Percentiles rank a stretch among this genome's conserved stretches.
Conservation (phyloP, 108 stramenopile genomes). For the Pseudonitzschia delicatissima region DNA sequence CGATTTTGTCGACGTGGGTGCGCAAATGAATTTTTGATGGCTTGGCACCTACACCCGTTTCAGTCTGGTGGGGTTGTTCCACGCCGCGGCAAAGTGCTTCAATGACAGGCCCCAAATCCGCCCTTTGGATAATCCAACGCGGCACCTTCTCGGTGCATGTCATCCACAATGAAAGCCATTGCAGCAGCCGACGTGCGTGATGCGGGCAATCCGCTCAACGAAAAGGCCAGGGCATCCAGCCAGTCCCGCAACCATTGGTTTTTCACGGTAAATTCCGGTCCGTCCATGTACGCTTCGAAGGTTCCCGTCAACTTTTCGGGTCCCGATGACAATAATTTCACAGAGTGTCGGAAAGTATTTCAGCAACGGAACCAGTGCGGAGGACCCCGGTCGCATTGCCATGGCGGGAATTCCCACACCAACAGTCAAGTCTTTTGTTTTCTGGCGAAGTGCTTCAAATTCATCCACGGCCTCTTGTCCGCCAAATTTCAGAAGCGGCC, state of each 20-base stretch:
- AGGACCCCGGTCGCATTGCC: constrained; percentile 76
- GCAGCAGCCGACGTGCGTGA: constrained; percentile 84
- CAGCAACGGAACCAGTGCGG: constrained; percentile 62
- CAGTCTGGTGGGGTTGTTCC: constrained; percentile 40
- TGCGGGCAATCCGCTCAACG: constrained; percentile 83
- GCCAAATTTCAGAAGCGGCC: constrained; percentile 66
- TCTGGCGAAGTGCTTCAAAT: constrained; percentile 57
- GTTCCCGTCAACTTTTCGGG: constrained; percentile 63
- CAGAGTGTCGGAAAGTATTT: constrained; percentile 65
- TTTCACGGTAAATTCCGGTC: constrained; percentile 67
- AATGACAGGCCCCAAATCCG: constrained; percentile 74
- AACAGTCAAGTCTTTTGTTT: constrained; percentile 52
- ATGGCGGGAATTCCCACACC: constrained; percentile 77
- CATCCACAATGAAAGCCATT: constrained; percentile 91
- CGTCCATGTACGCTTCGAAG: constrained; percentile 80
- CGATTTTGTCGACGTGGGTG: constrained; percentile 59
- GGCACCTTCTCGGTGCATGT: constrained; percentile 84
- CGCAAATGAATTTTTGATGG: constrained; percentile 65
- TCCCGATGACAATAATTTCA: constrained; percentile 57
- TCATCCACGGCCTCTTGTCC: constrained; percentile 51
- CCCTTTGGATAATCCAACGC: constrained; percentile 88
- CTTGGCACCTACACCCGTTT: constrained; percentile 4
- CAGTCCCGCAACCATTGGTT: constrained; percentile 86
- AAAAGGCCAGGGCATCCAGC: constrained; percentile 93
- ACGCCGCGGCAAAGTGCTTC: constrained; percentile 89